Conservation (phyloP, 2,329 filamentous ascomycete genomes). For the Zarea fungicola region DNA sequence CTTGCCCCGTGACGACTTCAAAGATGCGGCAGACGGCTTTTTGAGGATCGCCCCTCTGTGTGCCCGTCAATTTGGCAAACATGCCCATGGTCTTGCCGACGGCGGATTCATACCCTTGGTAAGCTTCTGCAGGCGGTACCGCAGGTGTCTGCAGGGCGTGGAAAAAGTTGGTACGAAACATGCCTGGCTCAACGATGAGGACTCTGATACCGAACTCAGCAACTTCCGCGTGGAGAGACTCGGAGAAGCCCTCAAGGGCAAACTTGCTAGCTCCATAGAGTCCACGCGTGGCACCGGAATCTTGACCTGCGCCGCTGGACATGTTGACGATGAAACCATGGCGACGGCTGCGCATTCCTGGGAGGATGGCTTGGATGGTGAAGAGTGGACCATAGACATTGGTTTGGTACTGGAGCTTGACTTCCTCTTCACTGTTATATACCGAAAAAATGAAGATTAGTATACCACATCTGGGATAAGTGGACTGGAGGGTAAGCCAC, state of each 20-base stretch:
- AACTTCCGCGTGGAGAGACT: constrained; percentile 38
- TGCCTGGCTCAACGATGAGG: constrained; percentile 43
- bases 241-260: constrained; percentile 36
- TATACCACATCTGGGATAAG: too few relatives aligned
- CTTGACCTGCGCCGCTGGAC: constrained; percentile 39
- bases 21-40: constrained; percentile 47
- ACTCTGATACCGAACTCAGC: constrained; percentile 38
- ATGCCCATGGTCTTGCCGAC: constrained; percentile 28
- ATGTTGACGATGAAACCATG: constrained; percentile 42
- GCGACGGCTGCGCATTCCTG: constrained; percentile 37
- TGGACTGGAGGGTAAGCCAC: not conserved
- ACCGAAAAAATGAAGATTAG: not conserved
- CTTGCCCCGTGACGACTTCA: constrained; percentile 45
- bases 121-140: constrained; percentile 26
- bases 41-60: constrained; percentile 42
- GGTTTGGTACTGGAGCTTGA: constrained; percentile 37
- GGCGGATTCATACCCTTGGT: constrained; percentile 24
- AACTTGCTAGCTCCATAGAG: constrained; percentile 44
- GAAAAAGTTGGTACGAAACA: constrained; percentile 45
- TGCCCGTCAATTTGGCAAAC: constrained; percentile 13
- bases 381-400: constrained; percentile 46
- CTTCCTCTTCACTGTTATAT: constrained; percentile 30
- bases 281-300: constrained; percentile 31
- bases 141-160: constrained; percentile 12
- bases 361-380: constrained; percentile 42